A percentile compares a stretch with the other conserved stretches of the same genome.
Evolutionary conservation across 2,329 filamentous ascomycete genomes (phyloP).

Genomic region (Claviceps paspali): DNA sequence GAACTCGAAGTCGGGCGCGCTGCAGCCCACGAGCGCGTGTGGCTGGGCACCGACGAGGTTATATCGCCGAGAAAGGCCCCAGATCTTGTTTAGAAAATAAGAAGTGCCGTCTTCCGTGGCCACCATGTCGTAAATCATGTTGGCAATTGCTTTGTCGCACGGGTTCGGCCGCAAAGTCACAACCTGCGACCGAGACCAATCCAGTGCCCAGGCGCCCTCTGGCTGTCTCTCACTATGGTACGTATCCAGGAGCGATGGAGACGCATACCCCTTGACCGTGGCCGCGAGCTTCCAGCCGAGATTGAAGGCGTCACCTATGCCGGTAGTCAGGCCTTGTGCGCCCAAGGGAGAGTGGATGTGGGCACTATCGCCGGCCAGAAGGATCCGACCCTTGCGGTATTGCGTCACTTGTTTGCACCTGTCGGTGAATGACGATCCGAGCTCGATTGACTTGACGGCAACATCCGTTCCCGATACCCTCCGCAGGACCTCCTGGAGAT

Average conservation of each 20-base stretch:
- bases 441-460: conserved; percentile 12
- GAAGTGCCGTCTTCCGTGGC: conserved; percentile 15
- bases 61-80: conserved; percentile 20
- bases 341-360: conserved; percentile 33
- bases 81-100: conserved; percentile 17
- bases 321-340: conserved; percentile 36
- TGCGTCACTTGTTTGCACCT: conserved; percentile 13
- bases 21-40: conserved; percentile 19
- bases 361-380: conserved; percentile 34
- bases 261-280: conserved; percentile 13
- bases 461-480: conserved; percentile 12
- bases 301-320: conserved; percentile 33
- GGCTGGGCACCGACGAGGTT: conserved; percentile 9
- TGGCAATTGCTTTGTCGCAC: conserved; percentile 14
- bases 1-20: conserved; percentile 20
- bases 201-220: conserved; percentile 22
- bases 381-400: conserved; percentile 26
- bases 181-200: conserved; percentile 23
- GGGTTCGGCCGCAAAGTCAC: conserved; percentile 13
- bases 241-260: conserved; percentile 24
- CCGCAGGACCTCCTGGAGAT: conserved; percentile 10
- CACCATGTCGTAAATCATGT: conserved; percentile 10
- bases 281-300: conserved; percentile 34
- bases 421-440: conserved; percentile 13
- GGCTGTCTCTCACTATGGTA: conserved; percentile 31